A percentile compares a stretch with the other conserved stretches of the same genome.
phyloP scores from a whole-genome alignment of 139 green algal genomes.

The Diplosphaera chodatii region DNA sequence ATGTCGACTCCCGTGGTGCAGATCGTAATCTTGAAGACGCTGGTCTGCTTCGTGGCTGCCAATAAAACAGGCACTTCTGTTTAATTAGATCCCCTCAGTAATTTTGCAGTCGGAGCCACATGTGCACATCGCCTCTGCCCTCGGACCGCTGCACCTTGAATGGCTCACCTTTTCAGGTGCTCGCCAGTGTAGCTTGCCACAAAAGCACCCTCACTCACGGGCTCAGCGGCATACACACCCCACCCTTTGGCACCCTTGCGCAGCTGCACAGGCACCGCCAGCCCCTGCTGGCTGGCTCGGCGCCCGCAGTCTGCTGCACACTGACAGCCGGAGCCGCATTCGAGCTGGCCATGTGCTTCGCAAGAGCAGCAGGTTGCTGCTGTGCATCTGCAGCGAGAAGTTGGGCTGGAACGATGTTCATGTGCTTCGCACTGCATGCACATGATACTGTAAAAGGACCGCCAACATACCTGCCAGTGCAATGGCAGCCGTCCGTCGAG shows the following conservation, averaged over 20 bases:
- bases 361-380: no score
- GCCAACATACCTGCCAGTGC: background rate
- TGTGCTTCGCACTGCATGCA: no score
- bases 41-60: background rate
- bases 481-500: background rate
- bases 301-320: background rate
- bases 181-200: background rate
- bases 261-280: background rate
- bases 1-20: background rate
- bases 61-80: no score
- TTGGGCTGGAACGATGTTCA: no score
- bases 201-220: background rate
- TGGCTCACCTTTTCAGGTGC: background rate
- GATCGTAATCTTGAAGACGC: background rate
- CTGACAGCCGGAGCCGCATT: background rate
- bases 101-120: no score
- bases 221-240: background rate
- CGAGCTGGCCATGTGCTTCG: no score
- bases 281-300: background rate
- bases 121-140: no score
- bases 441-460: no score
- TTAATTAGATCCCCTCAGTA: no score
- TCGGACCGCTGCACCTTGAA: no score
- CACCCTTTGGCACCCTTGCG: background rate
- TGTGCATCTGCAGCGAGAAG: no score